These are phyloP conservation scores for Coelastrella sp. DNA, from an alignment of 139 green algal species.

Conservation along the genomic window DNA sequence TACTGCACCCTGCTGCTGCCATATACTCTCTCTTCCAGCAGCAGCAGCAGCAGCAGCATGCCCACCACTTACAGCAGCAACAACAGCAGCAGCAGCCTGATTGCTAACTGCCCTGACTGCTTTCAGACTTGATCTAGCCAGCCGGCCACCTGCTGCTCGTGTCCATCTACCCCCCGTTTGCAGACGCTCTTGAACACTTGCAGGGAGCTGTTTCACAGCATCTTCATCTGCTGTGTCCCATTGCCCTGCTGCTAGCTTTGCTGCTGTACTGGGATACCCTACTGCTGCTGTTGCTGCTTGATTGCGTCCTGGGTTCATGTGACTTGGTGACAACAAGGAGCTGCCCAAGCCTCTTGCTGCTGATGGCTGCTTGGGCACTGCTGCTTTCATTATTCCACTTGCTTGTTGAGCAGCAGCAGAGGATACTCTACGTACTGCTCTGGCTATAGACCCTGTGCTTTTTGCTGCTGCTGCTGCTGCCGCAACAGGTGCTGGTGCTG, in stretches of 20 bases:
- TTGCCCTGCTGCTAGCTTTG: neutral
- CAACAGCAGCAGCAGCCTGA: neutral
- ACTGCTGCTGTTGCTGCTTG: neutral
- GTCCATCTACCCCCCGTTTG: slow-evolving; percentile 1
- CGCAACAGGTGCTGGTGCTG: neutral
- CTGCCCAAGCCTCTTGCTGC: neutral
- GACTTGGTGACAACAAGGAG: neutral
- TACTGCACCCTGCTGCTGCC: neutral
- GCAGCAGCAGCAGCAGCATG: neutral
- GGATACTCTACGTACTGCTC: slow-evolving; percentile 5
- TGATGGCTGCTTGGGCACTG: neutral
- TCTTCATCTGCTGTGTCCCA: slow-evolving; percentile 38
- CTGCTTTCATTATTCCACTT: neutral
- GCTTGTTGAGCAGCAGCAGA: neutral
- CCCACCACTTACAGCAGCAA: slow-evolving; percentile 1
- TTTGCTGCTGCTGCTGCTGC: neutral
- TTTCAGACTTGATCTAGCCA: neutral
- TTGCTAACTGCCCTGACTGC: neutral
- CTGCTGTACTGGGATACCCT: too few relatives aligned
- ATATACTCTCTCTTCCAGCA: too few relatives aligned
- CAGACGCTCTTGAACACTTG: slow-evolving; percentile 14
- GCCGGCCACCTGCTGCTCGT: neutral
- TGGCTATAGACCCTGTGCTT: neutral
- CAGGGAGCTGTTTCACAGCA: neutral
- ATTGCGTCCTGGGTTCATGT: neutral